These are phyloP conservation scores for Chalaropsis thielavioides DNA, from an alignment of 2,329 filamentous ascomycete genomes.

Conservation along the genomic window DNA sequence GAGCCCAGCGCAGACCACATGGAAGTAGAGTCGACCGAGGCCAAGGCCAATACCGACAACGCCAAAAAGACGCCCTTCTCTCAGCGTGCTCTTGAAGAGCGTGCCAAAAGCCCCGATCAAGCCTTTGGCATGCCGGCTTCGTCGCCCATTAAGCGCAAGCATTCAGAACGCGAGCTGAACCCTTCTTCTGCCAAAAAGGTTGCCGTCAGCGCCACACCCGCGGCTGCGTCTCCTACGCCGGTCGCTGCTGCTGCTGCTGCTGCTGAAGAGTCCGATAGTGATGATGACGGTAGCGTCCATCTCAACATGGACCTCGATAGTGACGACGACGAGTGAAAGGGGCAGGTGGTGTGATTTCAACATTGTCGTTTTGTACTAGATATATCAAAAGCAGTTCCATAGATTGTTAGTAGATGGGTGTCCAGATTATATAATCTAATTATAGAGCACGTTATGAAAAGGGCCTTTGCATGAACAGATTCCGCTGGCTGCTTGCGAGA, in stretches of 20 bases:
- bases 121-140: slow-evolving; percentile 15
- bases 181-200: slow-evolving; percentile 26
- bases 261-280: slow-evolving; percentile 27
- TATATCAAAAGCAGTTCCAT: background rate
- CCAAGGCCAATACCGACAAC: slow-evolving; percentile 14
- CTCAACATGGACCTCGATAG: slow-evolving; percentile 46
- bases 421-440: slow-evolving; percentile 2
- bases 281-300: slow-evolving; percentile 41
- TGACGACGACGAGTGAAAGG: slow-evolving; percentile 29
- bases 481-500: background rate
- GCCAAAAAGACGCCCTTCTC: slow-evolving; percentile 12
- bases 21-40: slow-evolving; percentile 5
- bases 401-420: background rate
- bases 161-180: slow-evolving; percentile 25
- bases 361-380: background rate
- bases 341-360: background rate
- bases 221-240: slow-evolving; percentile 18
- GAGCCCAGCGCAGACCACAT: background rate
- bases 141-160: slow-evolving; percentile 28
- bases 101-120: slow-evolving; percentile 7
- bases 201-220: slow-evolving; percentile 2
- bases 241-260: slow-evolving; percentile 18
- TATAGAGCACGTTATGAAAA: background rate
- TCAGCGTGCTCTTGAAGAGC: slow-evolving; percentile 7
- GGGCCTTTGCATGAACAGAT: background rate